phyloP scores from a whole-genome alignment of 192 early-diverging fungal species.

The Phlyctochytrium arcticum region DNA sequence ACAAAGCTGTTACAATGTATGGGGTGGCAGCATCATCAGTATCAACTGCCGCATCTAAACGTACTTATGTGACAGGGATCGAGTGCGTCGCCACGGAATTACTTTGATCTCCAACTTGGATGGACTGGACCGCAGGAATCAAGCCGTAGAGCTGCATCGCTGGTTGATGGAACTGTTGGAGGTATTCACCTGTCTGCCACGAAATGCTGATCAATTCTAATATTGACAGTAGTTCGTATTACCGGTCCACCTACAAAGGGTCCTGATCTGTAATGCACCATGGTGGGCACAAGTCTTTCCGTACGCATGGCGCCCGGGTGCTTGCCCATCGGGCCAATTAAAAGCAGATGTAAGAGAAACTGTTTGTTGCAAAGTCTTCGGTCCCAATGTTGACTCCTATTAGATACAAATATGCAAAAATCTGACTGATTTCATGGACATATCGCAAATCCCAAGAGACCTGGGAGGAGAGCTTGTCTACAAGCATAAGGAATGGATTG shows the following conservation, averaged over 20 bases:
- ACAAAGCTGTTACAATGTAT: constrained; percentile 14
- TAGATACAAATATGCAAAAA: constrained; percentile 23
- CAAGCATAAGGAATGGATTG: constrained; percentile 32
- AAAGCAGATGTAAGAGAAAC: no score
- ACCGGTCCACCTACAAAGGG: constrained; percentile 8
- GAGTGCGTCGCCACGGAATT: constrained; percentile 15
- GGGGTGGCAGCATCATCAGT: no score
- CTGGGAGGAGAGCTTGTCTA: constrained; percentile 21
- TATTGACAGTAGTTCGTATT: constrained; percentile 6
- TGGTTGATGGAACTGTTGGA: constrained; percentile 21
- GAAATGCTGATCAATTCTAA: background rate
- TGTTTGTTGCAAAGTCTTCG: background rate
- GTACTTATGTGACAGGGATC: constrained; percentile 1
- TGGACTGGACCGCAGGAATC: background rate
- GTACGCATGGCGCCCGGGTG: constrained; percentile 20
- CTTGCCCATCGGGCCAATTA: constrained; percentile 10
- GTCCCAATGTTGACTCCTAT: background rate
- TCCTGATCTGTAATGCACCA: constrained; percentile 21
- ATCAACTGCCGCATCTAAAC: no score
- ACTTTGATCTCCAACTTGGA: constrained; percentile 20
- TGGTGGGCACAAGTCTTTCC: constrained; percentile 22
- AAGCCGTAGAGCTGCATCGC: constrained; percentile 16
- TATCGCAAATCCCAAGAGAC: constrained; percentile 13
- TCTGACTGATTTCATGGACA: constrained; percentile 11
- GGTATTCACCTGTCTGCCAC: background rate